Percentiles rank a stretch among this genome's conserved stretches.
Conservation (phyloP, 139 green algal species). For the Chlamydomonas schloesseri region DNA sequence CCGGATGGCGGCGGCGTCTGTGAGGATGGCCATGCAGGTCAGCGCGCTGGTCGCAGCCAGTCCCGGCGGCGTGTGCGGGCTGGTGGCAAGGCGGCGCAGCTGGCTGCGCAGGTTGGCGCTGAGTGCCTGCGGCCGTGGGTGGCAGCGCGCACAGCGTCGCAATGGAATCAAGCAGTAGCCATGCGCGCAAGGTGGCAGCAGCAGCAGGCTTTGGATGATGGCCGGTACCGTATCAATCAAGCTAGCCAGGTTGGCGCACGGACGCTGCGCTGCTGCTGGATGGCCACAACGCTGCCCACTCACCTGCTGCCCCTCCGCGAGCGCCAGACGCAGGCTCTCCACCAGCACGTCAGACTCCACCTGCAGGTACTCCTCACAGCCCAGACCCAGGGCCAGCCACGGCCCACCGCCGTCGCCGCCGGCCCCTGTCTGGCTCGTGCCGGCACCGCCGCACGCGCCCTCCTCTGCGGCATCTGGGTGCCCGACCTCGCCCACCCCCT, state of each 20-base stretch:
- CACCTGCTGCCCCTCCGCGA: slow-evolving; percentile 30
- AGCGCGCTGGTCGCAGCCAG: background rate
- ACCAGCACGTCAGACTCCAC: slow-evolving; percentile 21
- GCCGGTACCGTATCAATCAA: too few relatives aligned
- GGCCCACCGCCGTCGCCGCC: background rate
- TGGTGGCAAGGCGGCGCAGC: background rate
- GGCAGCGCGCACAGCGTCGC: too few relatives aligned
- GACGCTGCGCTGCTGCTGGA: too few relatives aligned
- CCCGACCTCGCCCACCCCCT: background rate
- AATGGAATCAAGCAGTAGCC: too few relatives aligned
- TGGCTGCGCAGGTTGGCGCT: slow-evolving; percentile 6
- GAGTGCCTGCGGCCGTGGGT: slow-evolving; percentile 16
- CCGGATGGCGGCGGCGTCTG: background rate
- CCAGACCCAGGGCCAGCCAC: background rate
- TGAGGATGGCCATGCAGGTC: background rate
- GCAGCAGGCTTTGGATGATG: too few relatives aligned
- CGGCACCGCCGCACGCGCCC: background rate
- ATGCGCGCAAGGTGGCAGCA: too few relatives aligned
- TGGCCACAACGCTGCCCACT: background rate
- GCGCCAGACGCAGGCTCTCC: slow-evolving; percentile 19
- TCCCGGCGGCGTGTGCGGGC: background rate
- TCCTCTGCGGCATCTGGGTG: background rate
- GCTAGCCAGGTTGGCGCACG: too few relatives aligned
- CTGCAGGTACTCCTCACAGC: background rate
- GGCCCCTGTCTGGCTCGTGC: background rate